These are phyloP conservation scores for Phytophthora agathidicida DNA, from an alignment of 352 stramenopile species.

Conservation along the genomic window DNA sequence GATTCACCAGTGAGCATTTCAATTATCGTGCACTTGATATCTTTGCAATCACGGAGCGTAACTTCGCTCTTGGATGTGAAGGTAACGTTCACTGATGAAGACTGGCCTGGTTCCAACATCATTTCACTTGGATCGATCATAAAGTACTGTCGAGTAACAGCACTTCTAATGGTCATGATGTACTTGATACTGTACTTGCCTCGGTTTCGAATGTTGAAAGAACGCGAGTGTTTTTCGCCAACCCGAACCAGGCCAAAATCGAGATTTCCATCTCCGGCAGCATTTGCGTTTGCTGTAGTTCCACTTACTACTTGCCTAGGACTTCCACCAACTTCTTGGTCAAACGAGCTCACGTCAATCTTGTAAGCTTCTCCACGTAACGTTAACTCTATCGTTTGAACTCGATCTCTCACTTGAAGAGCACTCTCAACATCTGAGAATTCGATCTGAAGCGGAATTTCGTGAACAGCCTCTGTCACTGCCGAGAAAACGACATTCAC, in stretches of 20 bases:
- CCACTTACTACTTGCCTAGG: constrained; percentile 2
- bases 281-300: neutral
- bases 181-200: constrained; percentile 96
- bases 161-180: constrained; percentile 63
- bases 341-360: constrained; percentile 89
- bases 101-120: constrained; percentile 75
- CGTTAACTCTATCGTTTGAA: constrained; percentile 35
- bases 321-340: constrained; percentile 32
- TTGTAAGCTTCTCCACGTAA: constrained; percentile 91
- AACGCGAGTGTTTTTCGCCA: constrained; percentile 78
- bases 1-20: constrained; percentile 92
- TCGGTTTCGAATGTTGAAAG: constrained; percentile 89
- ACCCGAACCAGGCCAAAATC: constrained; percentile 95
- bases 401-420: constrained; percentile 46
- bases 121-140: constrained; percentile 80
- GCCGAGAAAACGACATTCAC: constrained; percentile 81
- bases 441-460: constrained; percentile 64
- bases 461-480: constrained; percentile 68
- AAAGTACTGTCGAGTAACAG: constrained; percentile 71
- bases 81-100: constrained; percentile 70
- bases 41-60: constrained; percentile 88
- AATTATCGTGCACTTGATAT: constrained; percentile 93
- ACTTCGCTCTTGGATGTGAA: constrained; percentile 87
- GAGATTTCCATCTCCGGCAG: constrained; percentile 64
- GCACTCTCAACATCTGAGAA: constrained; percentile 87